These are phyloP conservation scores for Atkinsonella texensis DNA, from an alignment of 2,329 filamentous ascomycete genomes.

Conservation along the genomic window DNA sequence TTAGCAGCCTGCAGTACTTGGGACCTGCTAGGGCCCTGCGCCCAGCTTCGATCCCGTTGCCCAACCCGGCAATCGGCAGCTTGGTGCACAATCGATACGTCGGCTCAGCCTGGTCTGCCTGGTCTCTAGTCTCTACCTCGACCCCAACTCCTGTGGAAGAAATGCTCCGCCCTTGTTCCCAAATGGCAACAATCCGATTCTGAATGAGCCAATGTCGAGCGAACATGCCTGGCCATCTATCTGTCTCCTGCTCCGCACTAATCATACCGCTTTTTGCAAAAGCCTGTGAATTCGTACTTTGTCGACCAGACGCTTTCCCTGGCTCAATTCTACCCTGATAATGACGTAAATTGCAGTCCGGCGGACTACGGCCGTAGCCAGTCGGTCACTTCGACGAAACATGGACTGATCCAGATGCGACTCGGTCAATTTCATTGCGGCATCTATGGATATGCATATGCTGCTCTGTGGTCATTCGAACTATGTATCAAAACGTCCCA, in stretches of 20 bases:
- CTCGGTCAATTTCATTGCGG: not conserved
- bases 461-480: not conserved
- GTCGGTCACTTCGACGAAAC: not conserved
- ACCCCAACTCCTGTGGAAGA: not conserved
- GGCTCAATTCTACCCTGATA: not conserved
- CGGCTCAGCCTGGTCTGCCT: not conserved
- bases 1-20: not conserved
- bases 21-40: not conserved
- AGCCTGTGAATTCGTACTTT: too few species aligned
- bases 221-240: too few species aligned
- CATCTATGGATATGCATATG: not conserved
- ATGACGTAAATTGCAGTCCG: not conserved
- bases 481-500: not conserved
- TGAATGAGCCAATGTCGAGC: too few species aligned
- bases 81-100: constrained; percentile 4
- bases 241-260: too few species aligned
- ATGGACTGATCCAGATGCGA: not conserved
- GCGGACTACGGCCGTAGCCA: too few species aligned
- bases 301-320: too few species aligned
- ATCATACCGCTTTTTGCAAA: too few species aligned
- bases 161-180: constrained; percentile 5
- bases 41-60: not conserved
- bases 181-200: not conserved
- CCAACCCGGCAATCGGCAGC: constrained; percentile 3
- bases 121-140: too few species aligned